Evolutionary conservation across 768 basidiomycete genomes (phyloP).

Genomic region (Guyanaporus albipodus): DNA sequence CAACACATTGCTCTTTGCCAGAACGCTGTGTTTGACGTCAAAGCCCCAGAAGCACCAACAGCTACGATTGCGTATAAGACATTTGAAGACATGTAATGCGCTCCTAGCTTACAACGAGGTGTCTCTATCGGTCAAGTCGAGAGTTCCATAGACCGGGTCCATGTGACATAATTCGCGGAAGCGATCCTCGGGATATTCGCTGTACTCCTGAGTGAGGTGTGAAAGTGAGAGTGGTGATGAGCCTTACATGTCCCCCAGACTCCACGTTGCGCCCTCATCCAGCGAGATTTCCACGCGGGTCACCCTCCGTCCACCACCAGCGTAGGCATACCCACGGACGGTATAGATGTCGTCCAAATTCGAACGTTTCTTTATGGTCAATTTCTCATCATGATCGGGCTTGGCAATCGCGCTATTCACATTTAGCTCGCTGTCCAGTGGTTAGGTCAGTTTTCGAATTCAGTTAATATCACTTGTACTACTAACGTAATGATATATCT

Average conservation of each 20-base stretch:
- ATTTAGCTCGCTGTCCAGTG: conserved; percentile 50
- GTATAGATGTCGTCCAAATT: conserved; percentile 31
- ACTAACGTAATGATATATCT: conserved; percentile 34
- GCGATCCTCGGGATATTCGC: conserved; percentile 48
- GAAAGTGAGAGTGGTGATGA: neutral
- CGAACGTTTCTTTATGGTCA: conserved; percentile 18
- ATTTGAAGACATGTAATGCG: neutral
- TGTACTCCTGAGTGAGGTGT: conserved; percentile 8
- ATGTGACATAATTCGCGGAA: conserved; percentile 38
- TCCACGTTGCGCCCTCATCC: conserved; percentile 51
- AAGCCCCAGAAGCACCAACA: conserved; percentile 63
- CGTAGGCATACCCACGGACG: conserved; percentile 57
- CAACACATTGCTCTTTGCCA: conserved; percentile 37
- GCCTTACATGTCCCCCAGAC: conserved; percentile 36
- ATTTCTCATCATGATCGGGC: conserved; percentile 51
- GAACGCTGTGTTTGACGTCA: conserved; percentile 31
- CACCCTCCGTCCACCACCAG: conserved; percentile 56
- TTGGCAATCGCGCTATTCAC: conserved; percentile 54
- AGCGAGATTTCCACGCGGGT: conserved; percentile 55
- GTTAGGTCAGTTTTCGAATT: conserved; percentile 9
- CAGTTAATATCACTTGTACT: neutral
- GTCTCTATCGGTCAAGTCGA: conserved; percentile 47
- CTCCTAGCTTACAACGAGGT: conserved; percentile 39
- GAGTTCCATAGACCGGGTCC: conserved; percentile 43
- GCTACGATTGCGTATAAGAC: conserved; percentile 4